phyloP scores from a whole-genome alignment of 2,329 filamentous ascomycete genomes.

The Talaromyces atroroseus region DNA sequence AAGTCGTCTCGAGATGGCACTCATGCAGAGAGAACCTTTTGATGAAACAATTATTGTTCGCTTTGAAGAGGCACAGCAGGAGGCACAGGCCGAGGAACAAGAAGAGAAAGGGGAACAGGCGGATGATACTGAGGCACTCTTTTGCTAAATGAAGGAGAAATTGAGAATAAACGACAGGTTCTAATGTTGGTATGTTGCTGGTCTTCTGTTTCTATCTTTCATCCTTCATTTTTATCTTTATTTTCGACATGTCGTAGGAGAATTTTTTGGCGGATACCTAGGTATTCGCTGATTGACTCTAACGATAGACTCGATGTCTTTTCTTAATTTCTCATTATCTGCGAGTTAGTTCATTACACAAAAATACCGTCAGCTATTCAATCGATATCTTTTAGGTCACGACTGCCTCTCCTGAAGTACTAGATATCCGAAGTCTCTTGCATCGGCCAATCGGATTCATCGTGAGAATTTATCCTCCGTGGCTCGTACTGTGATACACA shows the following conservation, averaged over 20 bases:
- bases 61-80: too few relatives aligned
- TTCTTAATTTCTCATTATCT: background rate
- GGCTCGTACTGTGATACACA: background rate
- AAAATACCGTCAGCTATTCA: background rate
- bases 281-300: too few relatives aligned
- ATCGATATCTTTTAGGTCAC: too few relatives aligned
- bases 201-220: too few relatives aligned
- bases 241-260: too few relatives aligned
- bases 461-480: background rate
- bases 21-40: background rate
- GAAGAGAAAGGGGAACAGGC: background rate
- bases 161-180: too few relatives aligned
- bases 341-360: background rate
- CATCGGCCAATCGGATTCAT: too few relatives aligned
- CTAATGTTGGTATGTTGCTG: too few relatives aligned
- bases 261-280: too few relatives aligned
- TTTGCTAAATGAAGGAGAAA: background rate
- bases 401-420: too few relatives aligned
- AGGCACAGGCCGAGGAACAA: background rate
- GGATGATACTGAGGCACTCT: background rate
- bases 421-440: too few relatives aligned
- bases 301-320: background rate
- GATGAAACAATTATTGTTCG: background rate
- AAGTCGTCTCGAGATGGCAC: background rate
- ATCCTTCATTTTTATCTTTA: too few relatives aligned